A percentile compares a stretch with the other conserved stretches of the same genome.
Conservation (phyloP, 2,329 filamentous ascomycete species). For the Trichoderma harzianum region DNA sequence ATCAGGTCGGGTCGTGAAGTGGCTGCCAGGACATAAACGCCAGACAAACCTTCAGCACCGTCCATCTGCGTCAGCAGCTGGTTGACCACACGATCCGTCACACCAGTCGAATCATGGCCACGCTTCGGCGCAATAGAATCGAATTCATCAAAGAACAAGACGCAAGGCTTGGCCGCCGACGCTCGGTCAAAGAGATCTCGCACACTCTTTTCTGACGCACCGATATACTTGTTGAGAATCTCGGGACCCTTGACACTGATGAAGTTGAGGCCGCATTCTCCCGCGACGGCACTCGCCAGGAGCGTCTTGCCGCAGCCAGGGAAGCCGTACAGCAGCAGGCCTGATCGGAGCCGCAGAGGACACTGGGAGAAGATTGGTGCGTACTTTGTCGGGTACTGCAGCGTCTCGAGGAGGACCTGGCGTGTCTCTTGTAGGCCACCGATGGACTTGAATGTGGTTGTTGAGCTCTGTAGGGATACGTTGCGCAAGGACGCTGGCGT, state of each 20-base stretch:
- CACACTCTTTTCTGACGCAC: constrained; percentile 93
- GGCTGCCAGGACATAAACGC: constrained; percentile 93
- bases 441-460: constrained; percentile 88
- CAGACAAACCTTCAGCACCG: constrained; percentile 88
- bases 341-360: constrained; percentile 88
- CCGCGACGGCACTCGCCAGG: constrained; percentile 92
- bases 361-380: constrained; percentile 97
- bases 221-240: constrained; percentile 98
- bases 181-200: constrained; percentile 93
- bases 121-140: constrained; percentile 96
- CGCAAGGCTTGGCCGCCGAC: constrained; percentile 83
- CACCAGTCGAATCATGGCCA: constrained; percentile 93
- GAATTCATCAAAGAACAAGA: constrained; percentile 98
- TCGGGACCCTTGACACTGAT: constrained; percentile 98
- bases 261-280: constrained; percentile 96
- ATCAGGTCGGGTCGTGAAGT: constrained; percentile 93
- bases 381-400: constrained; percentile 97
- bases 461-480: constrained; percentile 88
- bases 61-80: constrained; percentile 99
- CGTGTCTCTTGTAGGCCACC: constrained; percentile 84
- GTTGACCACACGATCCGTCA: constrained; percentile 98
- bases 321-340: constrained; percentile 88
- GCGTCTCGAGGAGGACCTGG: constrained; percentile 86
- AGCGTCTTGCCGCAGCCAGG: constrained; percentile 97
- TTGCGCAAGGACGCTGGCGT: constrained; percentile 93